Evolutionary conservation across 352 stramenopile species (phyloP), one percentile per base, ranked within the genome.

Genomic region (Phytophthora palmivora): DNA sequence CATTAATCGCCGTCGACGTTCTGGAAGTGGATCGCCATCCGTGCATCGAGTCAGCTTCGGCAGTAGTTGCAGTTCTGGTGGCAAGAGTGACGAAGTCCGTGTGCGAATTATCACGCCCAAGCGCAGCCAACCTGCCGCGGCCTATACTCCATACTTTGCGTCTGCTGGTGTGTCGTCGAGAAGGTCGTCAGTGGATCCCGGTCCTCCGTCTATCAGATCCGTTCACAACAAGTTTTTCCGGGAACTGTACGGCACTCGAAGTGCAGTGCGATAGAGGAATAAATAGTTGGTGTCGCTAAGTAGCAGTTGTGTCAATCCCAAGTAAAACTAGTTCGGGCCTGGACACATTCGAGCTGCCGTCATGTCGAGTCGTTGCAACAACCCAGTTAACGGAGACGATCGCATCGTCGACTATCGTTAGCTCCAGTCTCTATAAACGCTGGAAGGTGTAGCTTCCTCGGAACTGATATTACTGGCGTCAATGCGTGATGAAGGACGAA

Each of bases 151-250:
- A n/a, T 70, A 70, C 37, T 66, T 70, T 58, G 57, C 39, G 15
- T 53, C 57, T 38, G 33, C 45, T 19, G 44, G 45, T 6, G 24
- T 60, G n/a, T 24, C 39, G 16, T 55, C 64, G 15, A 44, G 45
- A 43, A 47, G 43, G 21, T 22, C 42, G 16, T 56, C 50, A 6
- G 24, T 45, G 26, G 44, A 63, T 36, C 28, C 30, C 6, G 49
- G 22, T 8, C 43, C 44, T 2, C 49, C 58, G 14, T 68, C 63
- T 18, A 68, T 60, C 15, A 28, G 48, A 15, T 66, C 53, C 11
- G 58, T 63, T 21, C 67, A 79, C 48, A 65, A 62, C 9, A 54
- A 58, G 28, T 75, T 79, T 24, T 79, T 77, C 57, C 71, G 67
- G n/a, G 50, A 74, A 0, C 63, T 79, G n/a, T 70, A 77, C 34